Base-by-base conservation (phyloP, 78 protist genomes). In the Dictyostelium discoideum region DNA sequence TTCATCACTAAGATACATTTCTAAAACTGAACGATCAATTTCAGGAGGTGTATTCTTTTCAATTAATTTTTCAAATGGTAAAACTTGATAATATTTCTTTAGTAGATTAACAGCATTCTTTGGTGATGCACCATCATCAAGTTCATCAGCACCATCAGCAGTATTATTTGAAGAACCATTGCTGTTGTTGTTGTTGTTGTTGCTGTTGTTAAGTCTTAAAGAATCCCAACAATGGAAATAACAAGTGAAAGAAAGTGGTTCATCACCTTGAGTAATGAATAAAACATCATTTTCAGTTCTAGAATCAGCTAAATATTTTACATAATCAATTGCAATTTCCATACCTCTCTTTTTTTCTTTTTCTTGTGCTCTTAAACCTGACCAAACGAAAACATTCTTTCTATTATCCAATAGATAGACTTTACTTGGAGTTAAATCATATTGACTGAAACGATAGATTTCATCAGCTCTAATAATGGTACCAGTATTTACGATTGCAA, bases 11-110 rank as follows among this genome's bases (percentile, higher is more conserved):
- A 93, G 86, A 42, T 85, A 93, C 86, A 93, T 74, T 73, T 93
- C 96, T 29, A 93, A 82, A 7, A 86, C 89, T 8, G 96, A 85
- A 29, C 92, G 69, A 60, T 93, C 96, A 67, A 93, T 87, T 57
- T 86, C 92, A 5, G 96, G 87, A 39, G 96, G 96, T 0, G 94
- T 89, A 81, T 81, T 81, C 87, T 89, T 89, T 69, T 89, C 50
- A 24, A 46, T 89, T 39, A 89, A 89, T 67, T 57, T 24, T 29
- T 89, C 94, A 14, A n/a, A 89, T 11, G 94, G 87, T 22, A 89
- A 24, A 26, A 39, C 72, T 81, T 89, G 94, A 46, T 89, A 89
- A 81, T 89, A 89, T 37, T 89, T 89, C 82, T 89, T 89, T 26
- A 89, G 57, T 8, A 89, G 18, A 26, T 63, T 67, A 3, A 74